Conservation (phyloP, 768 basidiomycete species). For the Dioszegia hungarica region DNA sequence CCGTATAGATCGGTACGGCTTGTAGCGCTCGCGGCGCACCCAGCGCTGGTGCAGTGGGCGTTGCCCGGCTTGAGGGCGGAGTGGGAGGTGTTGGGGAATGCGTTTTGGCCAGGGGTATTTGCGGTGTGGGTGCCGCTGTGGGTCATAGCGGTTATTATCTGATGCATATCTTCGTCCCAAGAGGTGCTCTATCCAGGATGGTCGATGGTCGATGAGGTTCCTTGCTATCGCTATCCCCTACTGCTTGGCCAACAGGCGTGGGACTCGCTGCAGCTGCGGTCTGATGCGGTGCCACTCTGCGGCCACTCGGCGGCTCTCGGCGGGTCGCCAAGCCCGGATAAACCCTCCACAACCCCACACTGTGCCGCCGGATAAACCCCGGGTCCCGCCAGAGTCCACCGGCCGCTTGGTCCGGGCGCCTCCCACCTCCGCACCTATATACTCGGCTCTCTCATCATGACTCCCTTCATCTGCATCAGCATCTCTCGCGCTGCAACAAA, state of each 20-base stretch:
- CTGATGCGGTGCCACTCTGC: too few species aligned
- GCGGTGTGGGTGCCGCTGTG: conserved; percentile 31
- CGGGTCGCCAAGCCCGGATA: too few species aligned
- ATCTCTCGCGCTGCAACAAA: neutral
- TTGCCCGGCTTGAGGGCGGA: conserved; percentile 9
- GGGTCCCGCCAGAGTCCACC: too few species aligned
- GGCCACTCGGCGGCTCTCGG: too few species aligned
- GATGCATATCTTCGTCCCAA: conserved; percentile 7
- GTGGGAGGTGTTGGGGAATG: conserved; percentile 26
- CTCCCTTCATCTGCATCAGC: neutral
- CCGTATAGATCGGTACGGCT: conserved; percentile 7
- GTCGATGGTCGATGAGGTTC: too few species aligned
- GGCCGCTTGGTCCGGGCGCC: neutral
- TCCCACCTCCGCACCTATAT: neutral
- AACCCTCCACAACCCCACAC: too few species aligned
- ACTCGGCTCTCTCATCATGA: neutral
- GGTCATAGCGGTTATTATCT: conserved; percentile 14
- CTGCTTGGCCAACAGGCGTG: too few species aligned
- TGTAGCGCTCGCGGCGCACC: conserved; percentile 6
- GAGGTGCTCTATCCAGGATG: too few species aligned
- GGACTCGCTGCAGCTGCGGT: too few species aligned
- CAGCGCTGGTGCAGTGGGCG: neutral
- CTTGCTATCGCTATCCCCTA: too few species aligned
- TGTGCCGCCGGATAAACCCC: too few species aligned
- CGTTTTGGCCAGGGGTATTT: conserved; percentile 29